Conservation (phyloP, 139 green algal genomes). For the Coccomyxa sp. region DNA sequence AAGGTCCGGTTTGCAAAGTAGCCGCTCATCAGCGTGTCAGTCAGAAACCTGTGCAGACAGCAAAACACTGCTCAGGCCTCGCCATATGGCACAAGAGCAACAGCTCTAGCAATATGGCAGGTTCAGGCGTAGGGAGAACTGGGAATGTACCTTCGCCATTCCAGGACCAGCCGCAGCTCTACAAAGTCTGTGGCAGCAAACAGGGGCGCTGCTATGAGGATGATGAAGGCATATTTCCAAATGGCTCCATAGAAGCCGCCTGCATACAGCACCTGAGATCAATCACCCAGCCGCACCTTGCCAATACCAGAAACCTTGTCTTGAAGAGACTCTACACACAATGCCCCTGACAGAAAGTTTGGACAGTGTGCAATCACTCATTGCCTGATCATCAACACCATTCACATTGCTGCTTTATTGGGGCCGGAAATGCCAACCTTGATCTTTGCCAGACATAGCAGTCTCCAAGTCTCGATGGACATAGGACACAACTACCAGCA, state of each 20-base stretch:
- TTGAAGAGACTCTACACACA: too few species aligned
- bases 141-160: constrained; percentile 28
- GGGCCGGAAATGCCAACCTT: too few species aligned
- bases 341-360: too few species aligned
- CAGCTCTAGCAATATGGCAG: too few species aligned
- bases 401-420: too few species aligned
- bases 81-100: too few species aligned
- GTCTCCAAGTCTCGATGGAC: constrained; percentile 66
- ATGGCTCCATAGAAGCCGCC: constrained; percentile 56
- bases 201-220: constrained; percentile 60
- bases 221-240: constrained; percentile 60
- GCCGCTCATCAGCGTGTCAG: constrained; percentile 16
- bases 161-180: constrained; percentile 29
- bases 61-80: too few species aligned
- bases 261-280: constrained; percentile 5
- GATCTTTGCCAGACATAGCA: constrained; percentile 60
- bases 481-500: constrained; percentile 54
- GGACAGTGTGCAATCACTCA: too few species aligned
- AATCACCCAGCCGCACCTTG: not conserved
- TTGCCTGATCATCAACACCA: too few species aligned
- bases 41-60: too few species aligned
- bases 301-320: too few species aligned
- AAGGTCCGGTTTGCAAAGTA: constrained; percentile 55
- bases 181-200: constrained; percentile 54
- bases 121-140: too few species aligned